Evolutionary conservation across 495 filamentous ascomycete genomes (phyloP), one percentile per base, ranked within the genome.

Genomic region (Hypoxylon trugodes): DNA sequence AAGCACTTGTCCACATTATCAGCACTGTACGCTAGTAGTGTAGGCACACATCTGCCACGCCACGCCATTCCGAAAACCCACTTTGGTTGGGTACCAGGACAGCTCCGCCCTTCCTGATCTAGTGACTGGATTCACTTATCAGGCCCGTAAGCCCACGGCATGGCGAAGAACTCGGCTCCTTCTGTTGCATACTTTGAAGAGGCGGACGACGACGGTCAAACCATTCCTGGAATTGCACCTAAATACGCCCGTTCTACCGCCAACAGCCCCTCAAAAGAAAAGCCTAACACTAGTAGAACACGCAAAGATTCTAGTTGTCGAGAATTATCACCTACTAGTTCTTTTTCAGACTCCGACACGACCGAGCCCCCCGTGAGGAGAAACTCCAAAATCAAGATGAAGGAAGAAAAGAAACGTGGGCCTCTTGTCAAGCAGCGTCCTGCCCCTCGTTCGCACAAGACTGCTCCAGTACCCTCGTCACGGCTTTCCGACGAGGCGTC

Each of bases 101-200:
- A 67, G 58, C 64, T 67, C 64, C 64, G 64, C 64, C 58, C 28
- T 61, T 42, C 55, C 56, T 66, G 64, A 67, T 67, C 59, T 41
- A 59, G 64, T 67, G 64, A 59, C 64, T 61, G 64, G 64, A 67
- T 62, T 67, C 64, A 67, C 64, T 67, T 67, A 67, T 67, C 64
- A 67, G 64, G 64, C 64, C 47, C 28, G 46, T 33, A 55, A 42
- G 49, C 43, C 64, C 53, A 46, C 52, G 60, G 59, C 60, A 68
- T 68, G 65, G 65, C 59, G 59, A 64, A 56, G 55, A 63, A 49
- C 21, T 59, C 66, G 32, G 19, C 55, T 65, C 61, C 60, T 21
- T 64, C 61, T 61, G 66, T 75, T 65, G 80, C 81, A 65, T 80
- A 74, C 67, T 73, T 82, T 24, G 78, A 82, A 37, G 82, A 85